Evolutionary conservation across 1,284 basidiomycete genomes (phyloP), one percentile per base, ranked within the genome.

Genomic region (Megacollybia platyphylla): DNA sequence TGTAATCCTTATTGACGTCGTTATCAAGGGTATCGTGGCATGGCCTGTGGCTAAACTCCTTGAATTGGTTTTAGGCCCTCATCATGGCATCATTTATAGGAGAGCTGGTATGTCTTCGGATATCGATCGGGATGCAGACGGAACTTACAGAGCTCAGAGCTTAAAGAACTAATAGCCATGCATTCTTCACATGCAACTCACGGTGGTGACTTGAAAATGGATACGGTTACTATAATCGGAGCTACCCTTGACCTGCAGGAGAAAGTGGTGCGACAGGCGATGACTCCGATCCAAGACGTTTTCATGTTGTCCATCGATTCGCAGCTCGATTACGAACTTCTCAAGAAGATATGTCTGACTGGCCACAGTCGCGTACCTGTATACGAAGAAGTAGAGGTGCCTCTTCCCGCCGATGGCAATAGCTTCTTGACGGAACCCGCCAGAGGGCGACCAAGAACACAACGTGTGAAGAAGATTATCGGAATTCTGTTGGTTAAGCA

Each of bases 271-370:
- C 24, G 11, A n/a, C 41, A 48, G 44, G 76, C 77, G 2, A 92
- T 92, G 87, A 90, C 87, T 0, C 79, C 83, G 7, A 87, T 91
- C 48, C 65, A 72, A 39, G 64, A 79, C 39, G 82, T 86, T 2
- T 87, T 87, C 60, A 88, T 90, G 86, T 66, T 92, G 29, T 80
- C 80, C 5, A 79, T 88, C 51, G 76, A 87, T 43, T 76, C 84
- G 2, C 78, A 76, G 51, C 71, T 92, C 20, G 87, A 90, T 56
- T 89, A 84, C 53, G 73, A 77, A 40, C 78, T 84, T 0, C 66
- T 92, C 36, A 78, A 76, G 51, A 69, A 73, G 53, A 79, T 90
- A 36, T 82, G 83, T 49, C 62, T 71, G 47, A 86, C 83, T 0
- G 87, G 87, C 0, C 87, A 90, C 57, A 87, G 84, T 49, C 75